Percentiles rank a stretch among this genome's conserved stretches.
Evolutionary conservation across 1,284 basidiomycete genomes (phyloP).

Genomic region (Cutaneotrichosporon sp.): DNA sequence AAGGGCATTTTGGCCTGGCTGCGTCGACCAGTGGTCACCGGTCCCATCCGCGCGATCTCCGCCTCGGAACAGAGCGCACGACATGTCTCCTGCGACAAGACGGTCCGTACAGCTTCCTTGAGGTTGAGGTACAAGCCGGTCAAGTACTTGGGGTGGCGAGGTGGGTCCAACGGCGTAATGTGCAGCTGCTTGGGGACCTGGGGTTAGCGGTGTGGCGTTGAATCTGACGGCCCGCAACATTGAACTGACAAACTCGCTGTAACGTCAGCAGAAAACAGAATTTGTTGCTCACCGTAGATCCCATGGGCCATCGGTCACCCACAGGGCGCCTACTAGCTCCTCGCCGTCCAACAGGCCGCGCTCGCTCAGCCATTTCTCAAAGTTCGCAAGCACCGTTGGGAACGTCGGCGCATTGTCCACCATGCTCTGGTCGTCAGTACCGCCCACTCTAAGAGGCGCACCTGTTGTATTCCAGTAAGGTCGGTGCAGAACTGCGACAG

Average conservation of each 20-base stretch:
- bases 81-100: conserved; percentile 22
- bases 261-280: conserved; percentile 1
- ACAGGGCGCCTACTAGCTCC: conserved; percentile 43
- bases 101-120: conserved; percentile 42
- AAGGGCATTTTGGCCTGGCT: conserved; percentile 17
- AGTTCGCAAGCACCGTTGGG: conserved; percentile 59
- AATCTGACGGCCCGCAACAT: neutral
- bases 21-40: conserved; percentile 7
- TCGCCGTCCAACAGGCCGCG: conserved; percentile 47
- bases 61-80: neutral
- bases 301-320: conserved; percentile 53
- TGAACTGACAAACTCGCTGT: conserved; percentile 34
- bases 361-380: conserved; percentile 62
- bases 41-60: conserved; percentile 34
- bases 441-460: conserved; percentile 44
- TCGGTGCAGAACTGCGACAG: conserved; percentile 77
- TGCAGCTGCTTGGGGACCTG: conserved; percentile 46
- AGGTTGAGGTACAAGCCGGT: conserved; percentile 44
- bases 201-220: neutral
- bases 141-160: conserved; percentile 38
- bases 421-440: conserved; percentile 55
- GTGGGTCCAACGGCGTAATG: conserved; percentile 38
- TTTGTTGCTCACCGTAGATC: conserved; percentile 39
- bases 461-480: conserved; percentile 89
- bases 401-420: conserved; percentile 75